A percentile compares a stretch with the other conserved stretches of the same genome.
These are phyloP conservation scores for Echinochloa phyllopogon DNA, from an alignment of 176 grass and related monocot genomes.

Conservation along the genomic window DNA sequence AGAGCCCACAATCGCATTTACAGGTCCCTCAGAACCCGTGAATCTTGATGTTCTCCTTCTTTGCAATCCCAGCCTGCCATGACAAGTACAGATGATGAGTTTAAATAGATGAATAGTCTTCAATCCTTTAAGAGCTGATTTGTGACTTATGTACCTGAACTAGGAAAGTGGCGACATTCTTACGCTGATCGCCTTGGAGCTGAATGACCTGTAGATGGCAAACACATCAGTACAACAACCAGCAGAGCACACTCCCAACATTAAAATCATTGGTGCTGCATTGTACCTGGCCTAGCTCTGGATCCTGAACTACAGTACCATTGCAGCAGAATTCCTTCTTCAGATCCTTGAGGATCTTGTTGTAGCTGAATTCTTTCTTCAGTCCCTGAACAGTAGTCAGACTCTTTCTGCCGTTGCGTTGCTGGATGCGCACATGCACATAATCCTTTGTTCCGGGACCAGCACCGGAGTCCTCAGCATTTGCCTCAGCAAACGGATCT, in stretches of 20 bases:
- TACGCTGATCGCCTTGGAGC: constrained; percentile 81
- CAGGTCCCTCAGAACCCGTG: constrained; percentile 64
- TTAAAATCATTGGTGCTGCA: neutral
- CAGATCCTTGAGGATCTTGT: constrained; percentile 88
- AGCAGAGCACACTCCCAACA: neutral
- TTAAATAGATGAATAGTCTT: neutral
- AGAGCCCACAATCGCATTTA: neutral
- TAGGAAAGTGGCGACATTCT: constrained; percentile 79
- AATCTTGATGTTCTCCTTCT: constrained; percentile 84
- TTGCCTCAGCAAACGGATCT: constrained; percentile 84
- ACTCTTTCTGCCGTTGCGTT: constrained; percentile 86
- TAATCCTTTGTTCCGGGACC: constrained; percentile 71
- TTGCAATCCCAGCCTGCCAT: constrained; percentile 67
- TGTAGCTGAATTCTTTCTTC: constrained; percentile 79
- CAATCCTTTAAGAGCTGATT: neutral
- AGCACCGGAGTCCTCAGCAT: constrained; percentile 76
- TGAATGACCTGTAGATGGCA: constrained; percentile 57
- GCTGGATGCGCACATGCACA: constrained; percentile 89
- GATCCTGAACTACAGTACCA: constrained; percentile 81
- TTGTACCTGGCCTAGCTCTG: constrained; percentile 71
- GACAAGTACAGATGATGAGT: neutral
- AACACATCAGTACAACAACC: neutral
- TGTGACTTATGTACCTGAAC: constrained; percentile 51
- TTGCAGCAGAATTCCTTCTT: constrained; percentile 89
- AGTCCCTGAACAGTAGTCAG: constrained; percentile 78